Percentiles rank a stretch among this genome's conserved stretches.
These are phyloP conservation scores for Rhodamnia argentea DNA, from an alignment of 345 rosid genomes.

Conservation along the genomic window DNA sequence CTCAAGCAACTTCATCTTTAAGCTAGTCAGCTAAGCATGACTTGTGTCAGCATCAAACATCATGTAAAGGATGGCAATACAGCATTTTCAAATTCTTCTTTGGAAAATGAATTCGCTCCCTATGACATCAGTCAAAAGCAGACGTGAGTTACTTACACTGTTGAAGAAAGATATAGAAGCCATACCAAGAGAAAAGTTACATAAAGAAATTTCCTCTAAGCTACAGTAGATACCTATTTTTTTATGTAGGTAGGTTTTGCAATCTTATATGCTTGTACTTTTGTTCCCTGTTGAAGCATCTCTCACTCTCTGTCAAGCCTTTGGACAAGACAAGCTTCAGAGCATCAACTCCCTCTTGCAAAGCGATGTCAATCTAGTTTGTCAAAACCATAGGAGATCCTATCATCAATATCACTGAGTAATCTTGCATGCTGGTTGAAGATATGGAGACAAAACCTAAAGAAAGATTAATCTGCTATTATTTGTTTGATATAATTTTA, in stretches of 20 bases:
- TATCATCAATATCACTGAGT: background rate
- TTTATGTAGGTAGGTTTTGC: constrained; percentile 41
- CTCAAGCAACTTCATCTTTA: background rate
- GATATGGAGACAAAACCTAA: background rate
- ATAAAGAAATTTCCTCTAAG: background rate
- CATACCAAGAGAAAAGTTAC: background rate
- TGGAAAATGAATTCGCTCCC: background rate
- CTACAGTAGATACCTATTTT: background rate
- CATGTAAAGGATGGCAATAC: background rate
- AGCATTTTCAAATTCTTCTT: background rate
- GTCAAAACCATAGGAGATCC: constrained; percentile 1
- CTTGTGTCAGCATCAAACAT: background rate
- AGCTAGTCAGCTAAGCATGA: background rate
- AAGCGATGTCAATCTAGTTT: constrained; percentile 55
- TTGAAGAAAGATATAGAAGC: background rate
- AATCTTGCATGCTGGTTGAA: background rate
- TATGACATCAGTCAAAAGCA: background rate
- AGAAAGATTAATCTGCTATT: background rate
- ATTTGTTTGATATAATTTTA: background rate
- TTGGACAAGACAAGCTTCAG: constrained; percentile 54
- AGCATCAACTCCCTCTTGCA: constrained; percentile 61
- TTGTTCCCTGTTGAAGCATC: constrained; percentile 59
- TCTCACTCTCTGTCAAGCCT: constrained; percentile 64
- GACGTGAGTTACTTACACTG: background rate
- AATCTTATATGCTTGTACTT: constrained; percentile 74